phyloP scores from a whole-genome alignment of 805 yeast species.

The Sporopachydermia quercuum region DNA sequence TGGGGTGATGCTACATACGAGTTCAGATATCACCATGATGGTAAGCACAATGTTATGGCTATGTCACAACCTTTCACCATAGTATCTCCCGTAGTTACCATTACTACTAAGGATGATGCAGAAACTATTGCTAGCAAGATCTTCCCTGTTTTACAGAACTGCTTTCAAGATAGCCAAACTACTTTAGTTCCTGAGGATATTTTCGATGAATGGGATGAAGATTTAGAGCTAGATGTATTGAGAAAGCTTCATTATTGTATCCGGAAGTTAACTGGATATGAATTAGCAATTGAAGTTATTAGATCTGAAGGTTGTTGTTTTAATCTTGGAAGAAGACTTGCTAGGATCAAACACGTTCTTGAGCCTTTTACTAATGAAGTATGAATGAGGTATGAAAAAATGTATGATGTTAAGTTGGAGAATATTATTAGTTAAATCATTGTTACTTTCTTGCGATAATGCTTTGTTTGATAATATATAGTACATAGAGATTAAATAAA shows the following conservation, averaged over 20 bases:
- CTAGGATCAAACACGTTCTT: constrained; percentile 15
- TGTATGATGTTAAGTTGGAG: constrained; percentile 4
- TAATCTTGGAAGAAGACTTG: constrained; percentile 15
- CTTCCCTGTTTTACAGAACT: constrained; percentile 10
- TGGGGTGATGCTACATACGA: constrained; percentile 65
- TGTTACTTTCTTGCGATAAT: too few relatives aligned
- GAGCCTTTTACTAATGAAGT: constrained; percentile 14
- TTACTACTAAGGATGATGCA: constrained; percentile 20
- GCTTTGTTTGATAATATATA: too few relatives aligned
- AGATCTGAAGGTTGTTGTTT: constrained; percentile 22
- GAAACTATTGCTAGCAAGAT: constrained; percentile 18
- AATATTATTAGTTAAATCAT: too few relatives aligned
- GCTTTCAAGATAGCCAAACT: constrained; percentile 9
- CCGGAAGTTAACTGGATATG: constrained; percentile 16
- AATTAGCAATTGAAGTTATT: constrained; percentile 27
- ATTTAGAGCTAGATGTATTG: constrained; percentile 11
- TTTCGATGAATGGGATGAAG: constrained; percentile 13
- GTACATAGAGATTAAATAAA: too few relatives aligned
- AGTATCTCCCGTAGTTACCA: constrained; percentile 19
- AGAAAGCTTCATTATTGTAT: constrained; percentile 13
- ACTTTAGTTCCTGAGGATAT: constrained; percentile 5
- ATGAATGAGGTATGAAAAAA: constrained; percentile 5
- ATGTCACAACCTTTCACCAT: constrained; percentile 56
- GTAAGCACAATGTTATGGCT: constrained; percentile 54
- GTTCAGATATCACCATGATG: constrained; percentile 53